Base-by-base conservation (phyloP, 257 asterid species). In the Rhazya stricta region DNA sequence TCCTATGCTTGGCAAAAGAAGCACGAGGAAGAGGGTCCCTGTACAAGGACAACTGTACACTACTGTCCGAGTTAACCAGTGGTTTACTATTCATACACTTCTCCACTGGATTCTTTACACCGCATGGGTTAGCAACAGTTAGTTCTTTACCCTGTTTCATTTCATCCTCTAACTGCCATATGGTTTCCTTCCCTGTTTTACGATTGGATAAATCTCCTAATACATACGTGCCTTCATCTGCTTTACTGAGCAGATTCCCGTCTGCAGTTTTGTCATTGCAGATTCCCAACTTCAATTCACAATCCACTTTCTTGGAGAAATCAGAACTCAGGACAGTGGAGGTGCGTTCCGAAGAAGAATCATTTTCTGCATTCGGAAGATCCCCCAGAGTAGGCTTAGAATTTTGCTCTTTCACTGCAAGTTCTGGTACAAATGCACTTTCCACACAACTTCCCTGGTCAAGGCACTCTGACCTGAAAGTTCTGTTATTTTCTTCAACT, bases 401-500 rank as follows among this genome's bases (percentile, higher is more conserved):
- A 80, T 68, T 81, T 23, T 66, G 83, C 74, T 85, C 90, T 72
- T 65, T 84, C 27, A 69, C 56, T 5, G 87, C 67, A 61, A 77
- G 65, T 53, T 89, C 91, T 1, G 91, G 89, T 78, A 83, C 58
- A 72, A 79, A 79, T 27, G 85, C 84, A 80, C 92, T 91, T 85
- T 91, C 98, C 60, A 92, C 91, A 83, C 88, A 91, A 74, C 95
- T 91, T 71, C 95, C 91, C 78, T 83, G 97, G 71, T 90, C 97
- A 73, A 79, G 78, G 89, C 82, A 77, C 85, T 89, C 93, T 21
- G 85, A 82, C 80, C 81, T 86, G 74, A 76, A 72, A 76, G 85
- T 78, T 77, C 83, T 85, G 53, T 76, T 88, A 69, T 85, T 90
- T 41, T 69, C 72, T 56, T 69, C 73, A 78, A 71, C 74, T 29